Percentiles rank a stretch among this genome's conserved stretches.
Conservation (phyloP, 1,139 yeast species). For the Candida buenavistaensis region DNA sequence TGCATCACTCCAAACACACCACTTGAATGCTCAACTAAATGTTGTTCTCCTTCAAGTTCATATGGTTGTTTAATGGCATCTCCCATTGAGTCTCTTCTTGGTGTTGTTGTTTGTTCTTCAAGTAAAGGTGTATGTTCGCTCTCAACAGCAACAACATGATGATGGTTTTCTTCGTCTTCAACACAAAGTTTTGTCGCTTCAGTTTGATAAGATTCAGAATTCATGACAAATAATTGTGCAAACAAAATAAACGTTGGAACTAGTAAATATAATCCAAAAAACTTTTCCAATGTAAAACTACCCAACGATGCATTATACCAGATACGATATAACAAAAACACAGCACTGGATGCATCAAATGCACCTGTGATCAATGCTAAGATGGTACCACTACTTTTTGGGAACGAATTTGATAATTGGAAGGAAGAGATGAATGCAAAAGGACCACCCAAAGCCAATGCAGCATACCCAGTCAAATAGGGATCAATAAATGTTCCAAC, state of each 20-base stretch:
- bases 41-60: conserved; percentile 40
- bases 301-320: conserved; percentile 29
- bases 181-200: conserved; percentile 27
- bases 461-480: conserved; percentile 40
- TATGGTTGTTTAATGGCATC: conserved; percentile 49
- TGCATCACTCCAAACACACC: conserved; percentile 47
- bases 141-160: conserved; percentile 5
- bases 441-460: conserved; percentile 49
- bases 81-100: conserved; percentile 44
- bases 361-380: conserved; percentile 49
- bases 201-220: conserved; percentile 40
- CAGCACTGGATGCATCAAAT: conserved; percentile 48
- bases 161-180: conserved; percentile 20
- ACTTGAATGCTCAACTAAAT: conserved; percentile 34
- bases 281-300: conserved; percentile 29
- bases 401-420: conserved; percentile 47
- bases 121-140: conserved; percentile 22
- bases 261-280: conserved; percentile 36
- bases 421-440: conserved; percentile 46
- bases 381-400: conserved; percentile 39
- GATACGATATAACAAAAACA: conserved; percentile 39
- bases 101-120: conserved; percentile 3
- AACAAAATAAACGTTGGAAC: conserved; percentile 43
- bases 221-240: conserved; percentile 44
- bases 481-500: conserved; percentile 30